phyloP scores from a whole-genome alignment of 2,329 filamentous ascomycete genomes.

The Hymenoscyphus albidus region DNA sequence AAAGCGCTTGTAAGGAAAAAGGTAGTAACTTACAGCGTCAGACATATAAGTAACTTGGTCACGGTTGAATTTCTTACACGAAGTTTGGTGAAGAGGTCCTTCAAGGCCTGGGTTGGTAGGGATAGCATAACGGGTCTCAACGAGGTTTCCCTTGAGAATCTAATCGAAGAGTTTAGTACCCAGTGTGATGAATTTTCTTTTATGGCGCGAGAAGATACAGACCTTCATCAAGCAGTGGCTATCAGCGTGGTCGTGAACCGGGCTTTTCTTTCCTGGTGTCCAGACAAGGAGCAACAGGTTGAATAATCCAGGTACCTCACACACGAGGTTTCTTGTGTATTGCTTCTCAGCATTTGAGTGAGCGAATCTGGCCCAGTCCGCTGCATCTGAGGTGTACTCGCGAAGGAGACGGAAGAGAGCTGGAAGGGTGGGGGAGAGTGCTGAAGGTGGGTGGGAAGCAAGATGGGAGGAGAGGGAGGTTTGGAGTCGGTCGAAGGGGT shows the following conservation, averaged over 20 bases:
- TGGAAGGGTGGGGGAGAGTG: slow-evolving; percentile 17
- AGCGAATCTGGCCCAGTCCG: slow-evolving; percentile 70
- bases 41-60: slow-evolving; percentile 89
- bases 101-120: slow-evolving; percentile 42
- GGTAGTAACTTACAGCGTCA: slow-evolving; percentile 50
- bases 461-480: slow-evolving; percentile 4
- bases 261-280: slow-evolving; percentile 77
- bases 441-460: not conserved
- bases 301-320: slow-evolving; percentile 72
- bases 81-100: slow-evolving; percentile 20
- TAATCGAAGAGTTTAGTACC: slow-evolving; percentile 1
- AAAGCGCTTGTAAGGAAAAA: not conserved
- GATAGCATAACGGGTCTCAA: slow-evolving; percentile 67
- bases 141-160: slow-evolving; percentile 69
- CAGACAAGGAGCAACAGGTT: slow-evolving; percentile 76
- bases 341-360: slow-evolving; percentile 62
- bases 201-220: not conserved
- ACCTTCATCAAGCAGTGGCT: slow-evolving; percentile 91
- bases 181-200: not conserved
- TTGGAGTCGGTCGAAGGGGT: slow-evolving; percentile 1
- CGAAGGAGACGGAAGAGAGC: slow-evolving; percentile 21
- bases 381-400: slow-evolving; percentile 22
- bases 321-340: slow-evolving; percentile 87
- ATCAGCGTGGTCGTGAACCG: slow-evolving; percentile 85
- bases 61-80: slow-evolving; percentile 59